Conservation (phyloP, 164 flowering plant species). For the Vitis vinifera region ASM3070453v1 NC_081809.1:26671001-26671500, state of each 20-base stretch:
- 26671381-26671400: conserved; percentile 51
- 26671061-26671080: too few species aligned
- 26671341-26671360: conserved; percentile 44
- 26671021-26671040: too few species aligned
- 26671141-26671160: conserved; percentile 9
- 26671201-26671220: background rate
- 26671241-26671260: background rate
- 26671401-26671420: conserved; percentile 89
- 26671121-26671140: background rate
- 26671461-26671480: conserved; percentile 48
- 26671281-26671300: conserved; percentile 31
- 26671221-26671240: conserved; percentile 6
- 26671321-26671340: conserved; percentile 50
- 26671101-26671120: conserved; percentile 10
- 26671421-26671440: conserved; percentile 75
- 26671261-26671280: conserved; percentile 11
- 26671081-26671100: background rate
- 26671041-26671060: too few species aligned
- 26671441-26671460: conserved; percentile 78
- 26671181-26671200: conserved; percentile 2
- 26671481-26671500: conserved; percentile 42
- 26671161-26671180: background rate
- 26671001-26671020: too few species aligned
- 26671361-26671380: conserved; percentile 29
- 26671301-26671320: conserved; percentile 76